These are phyloP conservation scores for Gossypium aridum DNA, from an alignment of 441 rosid species.

Conservation along the genomic window DNA sequence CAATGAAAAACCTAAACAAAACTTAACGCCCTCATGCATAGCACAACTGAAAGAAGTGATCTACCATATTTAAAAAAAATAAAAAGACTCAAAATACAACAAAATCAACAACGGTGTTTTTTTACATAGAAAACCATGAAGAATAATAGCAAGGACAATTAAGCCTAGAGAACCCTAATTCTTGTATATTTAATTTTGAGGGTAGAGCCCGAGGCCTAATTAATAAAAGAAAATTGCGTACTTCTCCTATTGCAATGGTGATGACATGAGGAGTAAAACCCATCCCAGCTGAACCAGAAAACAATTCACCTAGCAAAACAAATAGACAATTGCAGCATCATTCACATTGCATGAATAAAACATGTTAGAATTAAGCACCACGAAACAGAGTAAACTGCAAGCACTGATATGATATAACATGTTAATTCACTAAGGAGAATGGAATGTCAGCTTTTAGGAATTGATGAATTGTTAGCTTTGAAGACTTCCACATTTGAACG, in stretches of 20 bases:
- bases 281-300: conserved; percentile 80
- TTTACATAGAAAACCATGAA: conserved; percentile 3
- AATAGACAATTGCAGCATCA: conserved; percentile 17
- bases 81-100: not conserved
- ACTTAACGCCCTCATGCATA: not conserved
- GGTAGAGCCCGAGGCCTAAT: not conserved
- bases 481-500: not conserved
- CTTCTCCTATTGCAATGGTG: conserved; percentile 81
- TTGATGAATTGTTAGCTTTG: not conserved
- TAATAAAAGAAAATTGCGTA: conserved; percentile 28
- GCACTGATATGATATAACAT: not conserved
- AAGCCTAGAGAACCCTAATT: not conserved
- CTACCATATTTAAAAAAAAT: not conserved
- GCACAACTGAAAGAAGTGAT: not conserved
- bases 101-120: not conserved
- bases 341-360: conserved; percentile 4
- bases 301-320: conserved; percentile 63
- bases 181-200: not conserved
- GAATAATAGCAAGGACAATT: not conserved
- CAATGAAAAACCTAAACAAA: not conserved
- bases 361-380: not conserved
- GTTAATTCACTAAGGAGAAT: not conserved
- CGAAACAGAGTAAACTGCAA: not conserved
- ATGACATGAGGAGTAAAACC: conserved; percentile 93
- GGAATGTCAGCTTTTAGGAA: not conserved